Evolutionary conservation across 306 rosid species (phyloP), one percentile per base, ranked within the genome.

Genomic region (Trichosanthes truncata): DNA sequence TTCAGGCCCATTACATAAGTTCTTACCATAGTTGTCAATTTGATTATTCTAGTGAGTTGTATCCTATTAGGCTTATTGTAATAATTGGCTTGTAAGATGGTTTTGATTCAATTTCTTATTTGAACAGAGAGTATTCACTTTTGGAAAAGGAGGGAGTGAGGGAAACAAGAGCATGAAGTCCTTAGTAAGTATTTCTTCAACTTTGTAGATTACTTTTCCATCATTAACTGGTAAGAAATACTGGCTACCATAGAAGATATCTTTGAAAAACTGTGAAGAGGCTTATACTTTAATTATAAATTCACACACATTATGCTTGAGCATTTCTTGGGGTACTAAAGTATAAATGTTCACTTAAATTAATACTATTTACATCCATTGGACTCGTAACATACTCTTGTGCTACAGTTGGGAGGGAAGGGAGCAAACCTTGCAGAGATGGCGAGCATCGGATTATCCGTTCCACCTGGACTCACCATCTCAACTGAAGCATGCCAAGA

Each of bases 401-500:
- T 68, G 33, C 75, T 68, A 68, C 35, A 95, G 99, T 83, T 95
- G 82, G 99, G 99, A 84, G 99, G 99, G 81, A 95, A 95, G 82
- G 99, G 99, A 9, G 97, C 99, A 21, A 95, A 95, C 86, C 88
- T 95, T 41, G 99, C 97, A 78, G 99, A 95, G 87, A 95, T 95
- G 99, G 94, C 99, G 59, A 91, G 87, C 86, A 92, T 95, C 36
- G 97, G 97, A 17, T 86, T 95, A 51, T 93, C 94, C 1, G 97
- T 95, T 74, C 99, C 97, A 0, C 93, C 97, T 60, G 97, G 99
- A 67, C 94, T 95, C n/a, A 95, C 99, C 65, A 88, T 95, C 75
- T 95, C 99, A 82, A 93, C 99, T 25, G 97, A 93, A 83, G 97
- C 97, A 57, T 95, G 99, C 80, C 97, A 93, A 86, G 99, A 93